These are phyloP conservation scores for Plasmodium berghei DNA, from an alignment of 169 alveolate species.

Conservation along the genomic window DNA sequence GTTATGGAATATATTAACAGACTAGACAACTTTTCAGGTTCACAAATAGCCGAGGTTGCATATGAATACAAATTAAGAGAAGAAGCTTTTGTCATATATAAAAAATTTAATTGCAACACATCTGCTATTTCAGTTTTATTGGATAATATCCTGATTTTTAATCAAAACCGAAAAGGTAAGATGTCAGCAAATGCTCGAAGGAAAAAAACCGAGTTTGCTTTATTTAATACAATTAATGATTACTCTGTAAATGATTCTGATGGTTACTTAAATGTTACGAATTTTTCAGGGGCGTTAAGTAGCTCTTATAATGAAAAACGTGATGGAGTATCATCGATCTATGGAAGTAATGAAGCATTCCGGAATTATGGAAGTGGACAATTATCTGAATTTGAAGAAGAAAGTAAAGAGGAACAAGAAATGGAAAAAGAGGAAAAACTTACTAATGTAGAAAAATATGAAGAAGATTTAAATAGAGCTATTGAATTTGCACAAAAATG, in stretches of 20 bases:
- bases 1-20: constrained; percentile 94
- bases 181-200: neutral
- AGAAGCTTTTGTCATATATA: constrained; percentile 96
- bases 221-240: constrained; percentile 13
- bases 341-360: neutral
- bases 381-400: neutral
- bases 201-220: neutral
- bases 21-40: constrained; percentile 97
- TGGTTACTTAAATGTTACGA: constrained; percentile 15
- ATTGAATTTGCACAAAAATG: constrained; percentile 88
- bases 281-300: constrained; percentile 3
- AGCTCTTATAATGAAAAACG: constrained; percentile 4
- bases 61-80: constrained; percentile 84
- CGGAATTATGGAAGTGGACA: neutral
- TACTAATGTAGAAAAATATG: constrained; percentile 35
- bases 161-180: constrained; percentile 5
- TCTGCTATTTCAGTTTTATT: constrained; percentile 96
- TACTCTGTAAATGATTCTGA: neutral
- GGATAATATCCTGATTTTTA: constrained; percentile 74
- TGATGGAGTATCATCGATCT: neutral
- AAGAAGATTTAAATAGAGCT: constrained; percentile 89
- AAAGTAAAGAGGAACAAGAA: neutral
- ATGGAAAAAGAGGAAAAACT: neutral
- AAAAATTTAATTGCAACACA: constrained; percentile 91
- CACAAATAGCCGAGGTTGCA: constrained; percentile 96